phyloP scores from a whole-genome alignment of 176 grass and related monocot genomes.

The Secale cereale region DNA sequence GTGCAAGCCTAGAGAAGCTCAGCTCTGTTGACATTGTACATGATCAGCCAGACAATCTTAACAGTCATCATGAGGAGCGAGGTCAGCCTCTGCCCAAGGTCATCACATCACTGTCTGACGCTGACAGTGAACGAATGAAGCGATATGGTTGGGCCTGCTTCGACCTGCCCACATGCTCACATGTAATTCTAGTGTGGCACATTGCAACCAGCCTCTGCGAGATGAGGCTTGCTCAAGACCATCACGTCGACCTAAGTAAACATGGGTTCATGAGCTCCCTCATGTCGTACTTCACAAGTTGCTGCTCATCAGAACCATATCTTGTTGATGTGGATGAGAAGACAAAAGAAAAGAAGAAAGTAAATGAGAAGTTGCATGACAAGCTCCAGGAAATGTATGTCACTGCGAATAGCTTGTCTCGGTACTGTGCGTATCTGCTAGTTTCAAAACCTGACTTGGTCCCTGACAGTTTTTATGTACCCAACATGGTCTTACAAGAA shows the following conservation, averaged over 20 bases:
- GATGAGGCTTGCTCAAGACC: background rate
- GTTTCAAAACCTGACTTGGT: slow-evolving; percentile 32
- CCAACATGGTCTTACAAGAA: background rate
- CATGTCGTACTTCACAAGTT: background rate
- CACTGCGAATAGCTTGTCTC: slow-evolving; percentile 32
- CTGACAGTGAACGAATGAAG: background rate
- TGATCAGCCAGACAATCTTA: background rate
- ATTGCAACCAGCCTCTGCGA: slow-evolving; percentile 42
- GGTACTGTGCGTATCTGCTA: slow-evolving; percentile 47
- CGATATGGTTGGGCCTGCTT: background rate
- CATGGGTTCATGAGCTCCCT: background rate
- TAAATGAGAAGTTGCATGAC: background rate
- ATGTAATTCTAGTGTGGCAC: slow-evolving; percentile 39
- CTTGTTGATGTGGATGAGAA: background rate
- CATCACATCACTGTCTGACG: background rate
- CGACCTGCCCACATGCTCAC: background rate
- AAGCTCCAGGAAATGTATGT: background rate
- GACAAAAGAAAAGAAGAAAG: no score
- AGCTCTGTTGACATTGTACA: background rate
- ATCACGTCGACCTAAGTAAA: background rate
- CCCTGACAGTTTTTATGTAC: slow-evolving; percentile 19
- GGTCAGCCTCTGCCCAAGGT: background rate
- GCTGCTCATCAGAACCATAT: background rate
- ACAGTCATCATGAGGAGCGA: background rate
- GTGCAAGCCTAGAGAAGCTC: background rate